Conservation (phyloP, 2,329 filamentous ascomycete species). For the Sphaerostilbella broomeana region DNA sequence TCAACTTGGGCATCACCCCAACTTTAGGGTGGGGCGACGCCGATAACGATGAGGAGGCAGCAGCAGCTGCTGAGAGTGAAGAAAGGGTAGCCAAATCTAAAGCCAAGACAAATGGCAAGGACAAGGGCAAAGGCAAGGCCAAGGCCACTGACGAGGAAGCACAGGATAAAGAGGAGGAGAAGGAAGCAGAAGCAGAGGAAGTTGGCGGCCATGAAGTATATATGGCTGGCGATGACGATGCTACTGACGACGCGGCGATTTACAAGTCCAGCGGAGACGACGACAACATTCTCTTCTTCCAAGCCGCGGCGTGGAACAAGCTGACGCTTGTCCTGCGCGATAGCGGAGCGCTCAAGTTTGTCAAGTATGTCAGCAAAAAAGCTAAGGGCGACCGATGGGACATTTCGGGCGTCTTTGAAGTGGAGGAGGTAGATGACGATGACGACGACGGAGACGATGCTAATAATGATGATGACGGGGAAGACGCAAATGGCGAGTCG, state of each 20-base stretch:
- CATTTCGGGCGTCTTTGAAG: slow-evolving; percentile 70
- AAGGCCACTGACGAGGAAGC: slow-evolving; percentile 22
- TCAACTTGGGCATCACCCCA: slow-evolving; percentile 82
- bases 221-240: slow-evolving; percentile 80
- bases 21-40: slow-evolving; percentile 77
- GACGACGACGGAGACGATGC: slow-evolving; percentile 32
- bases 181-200: slow-evolving; percentile 40
- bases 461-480: slow-evolving; percentile 27
- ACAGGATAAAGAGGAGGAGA: slow-evolving; percentile 23
- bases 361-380: slow-evolving; percentile 84
- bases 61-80: no score
- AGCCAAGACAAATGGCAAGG: slow-evolving; percentile 27
- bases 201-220: slow-evolving; percentile 82
- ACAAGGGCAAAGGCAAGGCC: slow-evolving; percentile 24
- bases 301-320: slow-evolving; percentile 73
- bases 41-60: slow-evolving; percentile 41
- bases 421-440: slow-evolving; percentile 50
- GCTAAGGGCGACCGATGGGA: slow-evolving; percentile 93
- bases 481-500: slow-evolving; percentile 25
- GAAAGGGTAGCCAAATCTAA: slow-evolving; percentile 27
- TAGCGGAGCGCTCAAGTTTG: slow-evolving; percentile 78
- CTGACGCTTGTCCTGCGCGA: slow-evolving; percentile 87
- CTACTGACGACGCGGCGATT: slow-evolving; percentile 70
- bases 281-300: slow-evolving; percentile 59
- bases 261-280: slow-evolving; percentile 78